Evolutionary conservation across 345 rosid genomes (phyloP).

Genomic region (Psidium friedrichsthalianum): DNA sequence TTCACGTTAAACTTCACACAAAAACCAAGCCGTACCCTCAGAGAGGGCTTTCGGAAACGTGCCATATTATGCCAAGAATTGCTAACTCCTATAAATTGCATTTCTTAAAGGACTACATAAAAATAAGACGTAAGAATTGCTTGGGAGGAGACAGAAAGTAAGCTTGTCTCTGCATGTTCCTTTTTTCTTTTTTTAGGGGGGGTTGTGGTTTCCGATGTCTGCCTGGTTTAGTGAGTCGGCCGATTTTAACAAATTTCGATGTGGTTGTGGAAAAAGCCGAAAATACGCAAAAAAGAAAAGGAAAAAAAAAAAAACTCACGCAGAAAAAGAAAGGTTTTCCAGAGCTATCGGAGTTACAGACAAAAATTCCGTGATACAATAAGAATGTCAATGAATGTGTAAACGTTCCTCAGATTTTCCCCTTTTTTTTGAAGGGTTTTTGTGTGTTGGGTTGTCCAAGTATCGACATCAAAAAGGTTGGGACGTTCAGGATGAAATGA

Average conservation of each 20-base stretch:
- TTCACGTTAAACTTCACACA: neutral
- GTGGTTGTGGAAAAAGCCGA: neutral
- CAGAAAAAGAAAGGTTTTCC: neutral
- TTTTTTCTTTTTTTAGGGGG: no score
- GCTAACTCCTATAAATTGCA: neutral
- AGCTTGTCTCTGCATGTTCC: neutral
- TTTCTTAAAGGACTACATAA: neutral
- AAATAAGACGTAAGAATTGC: neutral
- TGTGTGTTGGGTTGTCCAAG: neutral
- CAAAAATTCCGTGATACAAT: neutral
- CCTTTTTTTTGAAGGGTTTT: neutral
- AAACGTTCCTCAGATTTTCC: neutral
- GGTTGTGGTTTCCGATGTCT: no score
- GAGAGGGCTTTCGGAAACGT: neutral
- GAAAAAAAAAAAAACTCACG: neutral
- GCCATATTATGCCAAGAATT: neutral
- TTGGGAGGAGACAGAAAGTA: neutral
- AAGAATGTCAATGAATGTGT: neutral
- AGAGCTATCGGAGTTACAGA: accelerated
- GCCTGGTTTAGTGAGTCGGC: neutral
- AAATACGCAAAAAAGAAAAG: neutral
- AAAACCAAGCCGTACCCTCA: neutral
- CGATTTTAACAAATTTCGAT: neutral
- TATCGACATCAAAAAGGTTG: neutral
- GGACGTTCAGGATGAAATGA: neutral